Evolutionary conservation across 169 alveolate species (phyloP).

Genomic region (Babesia divergens): DNA sequence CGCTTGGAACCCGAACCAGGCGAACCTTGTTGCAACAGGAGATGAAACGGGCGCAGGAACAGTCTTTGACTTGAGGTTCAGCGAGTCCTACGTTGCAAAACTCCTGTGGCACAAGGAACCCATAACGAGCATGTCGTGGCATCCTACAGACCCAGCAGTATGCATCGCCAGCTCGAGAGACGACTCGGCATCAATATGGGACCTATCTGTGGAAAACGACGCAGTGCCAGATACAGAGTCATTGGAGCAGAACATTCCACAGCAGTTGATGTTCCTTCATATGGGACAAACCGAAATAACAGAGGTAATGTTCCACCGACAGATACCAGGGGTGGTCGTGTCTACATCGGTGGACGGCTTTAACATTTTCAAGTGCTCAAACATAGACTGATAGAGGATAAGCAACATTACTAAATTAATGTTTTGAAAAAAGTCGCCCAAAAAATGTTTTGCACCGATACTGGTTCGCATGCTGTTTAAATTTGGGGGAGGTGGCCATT

Average conservation of each 20-base stretch:
- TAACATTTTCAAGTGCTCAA: conserved; percentile 70
- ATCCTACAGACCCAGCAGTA: conserved; percentile 70
- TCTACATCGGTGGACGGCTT: conserved; percentile 72
- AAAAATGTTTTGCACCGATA: no score
- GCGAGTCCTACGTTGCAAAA: conserved; percentile 31
- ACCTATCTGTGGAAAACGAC: conserved; percentile 73
- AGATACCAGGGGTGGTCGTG: conserved; percentile 69
- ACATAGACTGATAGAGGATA: conserved; percentile 32
- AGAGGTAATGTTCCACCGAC: conserved; percentile 73
- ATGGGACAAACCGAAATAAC: conserved; percentile 76
- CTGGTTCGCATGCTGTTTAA: no score
- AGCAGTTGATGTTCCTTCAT: conserved; percentile 73
- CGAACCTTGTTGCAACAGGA: conserved; percentile 36
- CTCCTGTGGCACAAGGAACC: conserved; percentile 63
- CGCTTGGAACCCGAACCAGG: conserved; percentile 47
- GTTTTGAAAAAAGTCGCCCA: no score
- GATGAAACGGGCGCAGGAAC: conserved; percentile 55
- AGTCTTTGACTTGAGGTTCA: conserved; percentile 40
- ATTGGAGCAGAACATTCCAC: conserved; percentile 52
- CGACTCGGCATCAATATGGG: conserved; percentile 76
- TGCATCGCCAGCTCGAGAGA: conserved; percentile 68
- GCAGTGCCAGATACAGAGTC: neutral
- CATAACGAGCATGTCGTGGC: conserved; percentile 73
- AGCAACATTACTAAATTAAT: no score
- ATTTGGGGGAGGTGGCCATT: no score